Conservation (phyloP, 2,329 filamentous ascomycete genomes). For the Cordyceps cateniannulata region DNA sequence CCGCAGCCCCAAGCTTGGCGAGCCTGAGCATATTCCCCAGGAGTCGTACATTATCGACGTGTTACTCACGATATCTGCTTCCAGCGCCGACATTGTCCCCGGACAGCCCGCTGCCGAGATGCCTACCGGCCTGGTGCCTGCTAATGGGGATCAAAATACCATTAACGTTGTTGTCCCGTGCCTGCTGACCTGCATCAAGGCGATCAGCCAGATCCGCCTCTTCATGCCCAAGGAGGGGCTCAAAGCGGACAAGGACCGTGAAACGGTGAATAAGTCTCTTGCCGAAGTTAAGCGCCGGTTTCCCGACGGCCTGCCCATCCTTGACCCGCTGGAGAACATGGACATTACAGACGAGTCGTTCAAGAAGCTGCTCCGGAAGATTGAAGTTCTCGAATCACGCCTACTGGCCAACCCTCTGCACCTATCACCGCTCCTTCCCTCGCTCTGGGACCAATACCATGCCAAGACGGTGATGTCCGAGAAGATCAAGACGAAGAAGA, state of each 20-base stretch:
- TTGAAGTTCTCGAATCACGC: conserved; percentile 90
- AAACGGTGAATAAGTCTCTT: conserved; percentile 62
- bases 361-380: conserved; percentile 89
- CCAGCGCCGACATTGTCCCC: conserved; percentile 37
- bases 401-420: conserved; percentile 86
- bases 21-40: conserved; percentile 64
- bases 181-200: conserved; percentile 76
- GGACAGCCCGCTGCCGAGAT: conserved; percentile 37
- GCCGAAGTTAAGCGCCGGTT: conserved; percentile 81
- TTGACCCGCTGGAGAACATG: conserved; percentile 97
- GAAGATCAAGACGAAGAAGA: conserved; percentile 83
- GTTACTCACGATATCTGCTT: conserved; percentile 55
- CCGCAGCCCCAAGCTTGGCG: conserved; percentile 57
- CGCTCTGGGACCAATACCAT: conserved; percentile 81
- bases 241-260: conserved; percentile 56
- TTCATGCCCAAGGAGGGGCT: conserved; percentile 72
- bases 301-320: conserved; percentile 79
- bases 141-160: conserved; percentile 23
- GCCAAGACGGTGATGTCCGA: conserved; percentile 68
- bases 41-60: conserved; percentile 81
- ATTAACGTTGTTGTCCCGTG: conserved; percentile 58
- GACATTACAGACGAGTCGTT: conserved; percentile 86
- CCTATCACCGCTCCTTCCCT: conserved; percentile 75
- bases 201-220: conserved; percentile 76
- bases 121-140: conserved; percentile 51